Percentiles rank a stretch among this genome's conserved stretches.
These are phyloP conservation scores for Monilinia fructicola DNA, from an alignment of 2,329 filamentous ascomycete genomes.

Conservation along the genomic window DNA sequence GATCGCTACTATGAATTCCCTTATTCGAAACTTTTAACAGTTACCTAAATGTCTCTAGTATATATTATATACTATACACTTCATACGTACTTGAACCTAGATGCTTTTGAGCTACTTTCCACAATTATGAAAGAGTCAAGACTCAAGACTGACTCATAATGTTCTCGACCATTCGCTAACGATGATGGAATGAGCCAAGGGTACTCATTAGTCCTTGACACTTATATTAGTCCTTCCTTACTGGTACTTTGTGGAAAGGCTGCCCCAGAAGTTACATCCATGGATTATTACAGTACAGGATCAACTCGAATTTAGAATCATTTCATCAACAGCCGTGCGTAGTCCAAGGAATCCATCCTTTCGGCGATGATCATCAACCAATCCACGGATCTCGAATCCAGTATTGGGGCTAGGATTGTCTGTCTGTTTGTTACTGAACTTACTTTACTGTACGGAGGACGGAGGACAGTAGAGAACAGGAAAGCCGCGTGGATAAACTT, in stretches of 20 bases:
- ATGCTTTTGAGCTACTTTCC: conserved; percentile 14
- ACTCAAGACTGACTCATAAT: conserved; percentile 20
- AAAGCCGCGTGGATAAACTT: conserved; percentile 14
- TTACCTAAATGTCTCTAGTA: no score
- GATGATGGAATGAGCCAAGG: conserved; percentile 2
- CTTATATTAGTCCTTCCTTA: no score
- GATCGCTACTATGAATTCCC: no score
- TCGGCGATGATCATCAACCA: neutral
- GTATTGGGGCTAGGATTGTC: no score
- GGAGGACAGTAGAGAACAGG: conserved; percentile 9
- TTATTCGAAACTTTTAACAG: no score
- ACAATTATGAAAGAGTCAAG: conserved; percentile 1
- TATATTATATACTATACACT: no score
- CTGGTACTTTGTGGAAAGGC: neutral
- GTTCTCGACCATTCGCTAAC: conserved; percentile 22
- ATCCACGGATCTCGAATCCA: neutral
- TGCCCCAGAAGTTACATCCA: conserved; percentile 19
- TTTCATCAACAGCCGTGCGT: conserved; percentile 6
- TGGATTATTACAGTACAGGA: no score
- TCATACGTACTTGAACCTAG: conserved; percentile 19
- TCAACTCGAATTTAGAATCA: conserved; percentile 11
- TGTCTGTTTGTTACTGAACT: no score
- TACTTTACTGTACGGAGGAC: no score
- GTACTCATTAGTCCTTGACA: neutral
- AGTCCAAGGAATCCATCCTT: neutral